Percentiles rank a stretch among this genome's conserved stretches.
These are phyloP conservation scores for Ramaria rubella DNA, from an alignment of 768 basidiomycete genomes.

Conservation along the genomic window DNA sequence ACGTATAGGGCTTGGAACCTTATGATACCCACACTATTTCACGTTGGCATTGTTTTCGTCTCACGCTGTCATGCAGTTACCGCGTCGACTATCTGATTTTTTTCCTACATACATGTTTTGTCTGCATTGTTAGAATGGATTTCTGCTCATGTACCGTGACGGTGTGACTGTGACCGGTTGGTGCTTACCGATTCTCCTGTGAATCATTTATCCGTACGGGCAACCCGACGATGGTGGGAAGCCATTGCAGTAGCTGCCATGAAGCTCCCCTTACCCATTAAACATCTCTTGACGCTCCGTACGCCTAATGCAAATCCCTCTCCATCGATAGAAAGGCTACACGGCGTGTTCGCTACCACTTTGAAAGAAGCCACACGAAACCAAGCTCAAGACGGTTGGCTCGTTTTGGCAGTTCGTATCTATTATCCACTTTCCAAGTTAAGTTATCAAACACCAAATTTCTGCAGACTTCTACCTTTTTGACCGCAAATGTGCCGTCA, in stretches of 20 bases:
- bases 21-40: conserved; percentile 3
- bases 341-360: conserved; percentile 53
- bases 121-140: too few species aligned
- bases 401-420: conserved; percentile 61
- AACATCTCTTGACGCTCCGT: conserved; percentile 63
- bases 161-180: too few species aligned
- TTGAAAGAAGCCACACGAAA: conserved; percentile 55
- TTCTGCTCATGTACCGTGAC: too few species aligned
- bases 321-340: conserved; percentile 48
- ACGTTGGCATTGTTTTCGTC: background rate
- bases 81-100: background rate
- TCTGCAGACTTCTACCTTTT: conserved; percentile 70
- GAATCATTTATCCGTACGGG: background rate
- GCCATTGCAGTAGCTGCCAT: too few species aligned
- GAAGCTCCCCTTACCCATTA: conserved; percentile 55
- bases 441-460: conserved; percentile 12
- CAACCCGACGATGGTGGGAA: too few species aligned
- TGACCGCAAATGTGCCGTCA: conserved; percentile 76
- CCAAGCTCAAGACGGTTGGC: conserved; percentile 72
- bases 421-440: conserved; percentile 9
- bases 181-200: background rate
- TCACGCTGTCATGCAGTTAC: background rate
- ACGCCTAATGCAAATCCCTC: conserved; percentile 53
- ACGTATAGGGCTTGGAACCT: conserved; percentile 2
- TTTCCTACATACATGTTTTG: background rate